Conservation (phyloP, 2,329 filamentous ascomycete species). For the Chaetoscypha palmicola region DNA sequence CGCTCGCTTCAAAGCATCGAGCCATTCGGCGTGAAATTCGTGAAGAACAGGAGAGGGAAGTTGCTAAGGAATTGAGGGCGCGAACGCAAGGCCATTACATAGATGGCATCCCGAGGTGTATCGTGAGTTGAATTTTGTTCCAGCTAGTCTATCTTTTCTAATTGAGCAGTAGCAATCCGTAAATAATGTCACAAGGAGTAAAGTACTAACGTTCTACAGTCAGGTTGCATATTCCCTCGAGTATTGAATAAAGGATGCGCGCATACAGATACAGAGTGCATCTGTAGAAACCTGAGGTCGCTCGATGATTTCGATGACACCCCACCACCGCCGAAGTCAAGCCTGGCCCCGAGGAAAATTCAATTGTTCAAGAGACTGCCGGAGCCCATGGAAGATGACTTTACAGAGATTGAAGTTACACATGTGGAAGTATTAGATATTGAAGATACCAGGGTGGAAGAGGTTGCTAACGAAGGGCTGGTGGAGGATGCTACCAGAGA, state of each 20-base stretch:
- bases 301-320: slow-evolving; percentile 1
- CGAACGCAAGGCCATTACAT: background rate
- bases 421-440: no score
- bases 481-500: no score
- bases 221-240: background rate
- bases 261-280: background rate
- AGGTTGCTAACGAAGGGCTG: no score
- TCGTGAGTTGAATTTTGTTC: background rate
- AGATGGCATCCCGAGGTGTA: background rate
- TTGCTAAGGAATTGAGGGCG: background rate
- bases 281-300: background rate
- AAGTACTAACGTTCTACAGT: no score
- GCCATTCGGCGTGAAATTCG: no score
- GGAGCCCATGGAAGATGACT: no score
- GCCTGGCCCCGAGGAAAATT: background rate
- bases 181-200: no score
- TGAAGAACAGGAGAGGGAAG: background rate
- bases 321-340: background rate
- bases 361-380: background rate
- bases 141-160: background rate
- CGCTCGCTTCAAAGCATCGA: background rate
- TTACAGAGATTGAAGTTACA: no score
- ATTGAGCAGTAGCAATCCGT: no score
- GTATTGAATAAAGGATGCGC: background rate
- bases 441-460: no score